Evolutionary conservation across 768 basidiomycete genomes (phyloP), one percentile per base, ranked within the genome.

Genomic region (Collybia mongolica): DNA sequence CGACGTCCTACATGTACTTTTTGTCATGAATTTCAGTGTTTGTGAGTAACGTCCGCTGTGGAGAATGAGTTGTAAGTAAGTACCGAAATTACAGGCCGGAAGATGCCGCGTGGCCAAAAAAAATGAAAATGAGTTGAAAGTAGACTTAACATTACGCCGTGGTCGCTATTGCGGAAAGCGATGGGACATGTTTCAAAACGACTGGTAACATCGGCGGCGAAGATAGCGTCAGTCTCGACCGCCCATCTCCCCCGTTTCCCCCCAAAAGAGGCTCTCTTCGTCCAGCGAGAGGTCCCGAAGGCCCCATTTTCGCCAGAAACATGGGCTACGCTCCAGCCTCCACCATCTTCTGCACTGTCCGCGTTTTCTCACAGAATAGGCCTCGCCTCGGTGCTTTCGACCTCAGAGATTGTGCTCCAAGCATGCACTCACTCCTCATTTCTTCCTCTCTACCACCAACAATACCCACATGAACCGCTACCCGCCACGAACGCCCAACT

Each of bases 381-480:
- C 28, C 81, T 92, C 2, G 75, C 77, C 0, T 73, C 78, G 1
- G 71, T 86, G n/a, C 60, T 86, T 20, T 57, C 72, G 1, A 73
- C 79, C 2, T 61, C 80, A 5, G 81, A 85, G 38, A 58, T 78
- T 17, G 69, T 90, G 40, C 79, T 81, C 57, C 88, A 88, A 62
- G 84, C 83, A 17, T 90, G 89, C 74, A 93, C 90, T 2, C 91
- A 92, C 64, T 75, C 82, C 17, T 90, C 89, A 4, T 83, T 86
- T 57, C 59, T 82, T 44, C 59, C 71, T 38, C 71, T 85, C 46
- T 78, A 81, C 61, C 66, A 76, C 48, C 74, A 78, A 54, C 77
- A 84, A 56, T 72, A 79, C 60, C 84, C 87, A 12, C 62, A 77
- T 55, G 73, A 77, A 36, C 72, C 79, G 20, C 58, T 65, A 15